Evolutionary conservation across 805 yeast species (phyloP), one percentile per base, ranked within the genome.

Genomic region (Saccharomycodes ludwigii): DNA sequence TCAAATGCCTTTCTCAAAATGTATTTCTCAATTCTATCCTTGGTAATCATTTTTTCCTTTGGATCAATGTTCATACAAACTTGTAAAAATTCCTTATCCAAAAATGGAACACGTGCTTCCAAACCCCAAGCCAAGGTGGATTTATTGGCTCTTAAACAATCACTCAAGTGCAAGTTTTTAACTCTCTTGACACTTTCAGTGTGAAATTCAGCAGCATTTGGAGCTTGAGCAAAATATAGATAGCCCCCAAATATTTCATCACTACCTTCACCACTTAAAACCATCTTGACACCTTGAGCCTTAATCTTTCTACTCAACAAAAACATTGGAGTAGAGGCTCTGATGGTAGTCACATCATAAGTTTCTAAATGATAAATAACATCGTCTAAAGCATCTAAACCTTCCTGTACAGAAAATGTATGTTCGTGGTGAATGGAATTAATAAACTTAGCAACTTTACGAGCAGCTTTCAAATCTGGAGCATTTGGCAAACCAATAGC

Each of bases 91-190:
- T 76, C 70, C 65, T 76, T 82, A 65, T 91, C 99, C 64, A 91
- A 72, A 81, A 91, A 91, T 46, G 99, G 99, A 46, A 91, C 98
- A 65, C 99, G 81, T 40, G 98, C 98, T 66, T 91, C 99, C 42
- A 91, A 72, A 60, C 99, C 99, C 99, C 99, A 91, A 27, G 99
- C 97, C 95, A 91, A 83, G 37, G 99, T 91, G 21, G 96, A 86
- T 66, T 91, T 91, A 81, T 91, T 91, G 43, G 99, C 99, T 63
- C 99, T 79, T 57, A 91, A 66, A 68, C 97, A 88, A 66, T 91
- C 99, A 40, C 97, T 84, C 47, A 76, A 76, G 62, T 91, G 95
- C 63, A 91, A 71, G 88, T 91, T 86, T 71, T 91, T 84, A 48
- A 91, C 96, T 60, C 99, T 74, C 66, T 79, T 69, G 40, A 91